Conservation (phyloP, 106 monocot genomes). For the Vanilla planifolia region DNA sequence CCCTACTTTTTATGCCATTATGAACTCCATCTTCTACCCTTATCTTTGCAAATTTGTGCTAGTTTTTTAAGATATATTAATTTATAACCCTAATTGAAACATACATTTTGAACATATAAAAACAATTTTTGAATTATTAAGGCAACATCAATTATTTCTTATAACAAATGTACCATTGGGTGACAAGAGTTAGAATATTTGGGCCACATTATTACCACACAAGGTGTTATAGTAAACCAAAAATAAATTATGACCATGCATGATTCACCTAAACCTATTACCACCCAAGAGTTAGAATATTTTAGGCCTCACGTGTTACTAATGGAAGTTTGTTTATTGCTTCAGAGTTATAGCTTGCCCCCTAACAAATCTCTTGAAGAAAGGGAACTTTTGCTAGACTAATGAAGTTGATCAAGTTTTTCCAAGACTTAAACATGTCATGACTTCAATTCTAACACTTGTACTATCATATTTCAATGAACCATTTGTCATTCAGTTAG, state of each 20-base stretch:
- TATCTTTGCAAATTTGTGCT: constrained; percentile 4
- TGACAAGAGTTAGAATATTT: constrained; percentile 11
- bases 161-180: not conserved
- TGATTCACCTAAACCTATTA: constrained; percentile 4
- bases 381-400: too few relatives aligned
- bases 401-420: too few relatives aligned
- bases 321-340: constrained; percentile 10
- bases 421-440: too few relatives aligned
- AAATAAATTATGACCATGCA: not conserved
- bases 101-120: constrained; percentile 5
- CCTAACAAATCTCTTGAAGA: too few relatives aligned
- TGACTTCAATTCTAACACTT: too few relatives aligned
- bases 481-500: too few relatives aligned
- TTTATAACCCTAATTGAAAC: not conserved
- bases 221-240: constrained; percentile 5
- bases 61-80: constrained; percentile 6
- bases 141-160: not conserved
- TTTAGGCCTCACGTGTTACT: constrained; percentile 12
- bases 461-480: too few relatives aligned
- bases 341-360: too few relatives aligned
- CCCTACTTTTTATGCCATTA: too few relatives aligned
- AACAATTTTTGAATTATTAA: constrained; percentile 6
- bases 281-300: not conserved
- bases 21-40: too few relatives aligned
- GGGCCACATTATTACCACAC: not conserved